Conservation (phyloP, 106 monocot species). For the Cymbidium sinense region DNA sequence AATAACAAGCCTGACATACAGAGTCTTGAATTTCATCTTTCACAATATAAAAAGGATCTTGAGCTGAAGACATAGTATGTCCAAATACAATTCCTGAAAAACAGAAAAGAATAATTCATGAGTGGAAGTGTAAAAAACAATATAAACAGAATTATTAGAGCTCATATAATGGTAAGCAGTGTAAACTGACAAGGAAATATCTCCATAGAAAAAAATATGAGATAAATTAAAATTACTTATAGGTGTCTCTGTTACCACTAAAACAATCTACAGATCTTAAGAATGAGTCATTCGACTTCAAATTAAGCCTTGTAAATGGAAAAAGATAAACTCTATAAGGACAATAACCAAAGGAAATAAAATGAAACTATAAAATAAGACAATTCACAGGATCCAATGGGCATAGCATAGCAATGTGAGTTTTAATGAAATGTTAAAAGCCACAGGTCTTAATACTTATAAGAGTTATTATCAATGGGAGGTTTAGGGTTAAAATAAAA, state of each 20-base stretch:
- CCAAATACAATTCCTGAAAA: constrained; percentile 10
- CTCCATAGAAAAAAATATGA: background rate
- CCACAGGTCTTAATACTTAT: no score
- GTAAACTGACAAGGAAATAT: background rate
- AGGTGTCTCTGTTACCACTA: background rate
- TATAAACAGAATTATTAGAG: background rate
- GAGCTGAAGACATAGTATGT: constrained; percentile 10
- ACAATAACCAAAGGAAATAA: background rate
- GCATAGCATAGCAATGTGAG: no score
- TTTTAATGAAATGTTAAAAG: no score
- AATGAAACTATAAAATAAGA: background rate
- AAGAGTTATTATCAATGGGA: no score
- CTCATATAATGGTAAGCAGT: background rate
- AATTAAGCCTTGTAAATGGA: background rate
- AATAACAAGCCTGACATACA: background rate
- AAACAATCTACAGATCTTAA: background rate
- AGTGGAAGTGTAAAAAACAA: background rate
- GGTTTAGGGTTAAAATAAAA: background rate
- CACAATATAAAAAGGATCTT: constrained; percentile 15
- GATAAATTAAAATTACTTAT: background rate
- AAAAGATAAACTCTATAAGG: background rate
- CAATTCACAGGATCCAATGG: no score
- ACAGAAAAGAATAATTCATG: background rate
- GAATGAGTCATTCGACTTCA: background rate
- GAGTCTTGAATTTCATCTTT: constrained; percentile 18